Evolutionary conservation across 2,329 filamentous ascomycete genomes (phyloP), one percentile per base, ranked within the genome.

Genomic region (Colletotrichum godetiae): DNA sequence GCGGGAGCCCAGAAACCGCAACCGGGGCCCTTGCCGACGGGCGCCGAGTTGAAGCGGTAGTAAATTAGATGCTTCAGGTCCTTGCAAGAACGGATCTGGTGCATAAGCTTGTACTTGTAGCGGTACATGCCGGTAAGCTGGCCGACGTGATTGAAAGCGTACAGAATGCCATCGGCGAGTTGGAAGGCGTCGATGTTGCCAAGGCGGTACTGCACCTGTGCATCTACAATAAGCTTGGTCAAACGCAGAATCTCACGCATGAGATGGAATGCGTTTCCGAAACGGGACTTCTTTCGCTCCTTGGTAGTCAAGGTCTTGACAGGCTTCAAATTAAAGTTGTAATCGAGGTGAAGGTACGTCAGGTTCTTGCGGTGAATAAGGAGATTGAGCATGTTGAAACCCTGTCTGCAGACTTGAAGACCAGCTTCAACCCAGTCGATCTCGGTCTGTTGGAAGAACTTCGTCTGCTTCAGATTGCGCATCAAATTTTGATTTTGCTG

Each of bases 61-160:
- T 99, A 99, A 77, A 99, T 98, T 75, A 99, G 86, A 89, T 99
- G 97, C 90, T 99, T 99, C 81, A 99, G 83, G 84, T 99, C 97
- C 84, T 99, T 99, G 88, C 97, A 99, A 0, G 97, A 97, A 78
- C 97, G 94, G 78, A 99, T 99, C 84, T 99, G 97, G 82, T 99
- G 97, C 97, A 99, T 99, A 69, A 99, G 89, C 88, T 99, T 99
- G 88, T 99, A 99, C 88, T 99, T 99, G 90, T 99, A 99, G 74
- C 97, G 93, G 85, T 99, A 99, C 97, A 99, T 99, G 81, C 97
- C 97, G 19, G 97, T 99, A 74, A 99, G 88, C 83, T 99, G 97
- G 75, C 97, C 97, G 70, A 99, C 97, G 78, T 99, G 97, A 84
- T 99, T 99, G 87, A 99, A 99, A 22, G 97, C 97, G 78, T 99